Conservation (phyloP, 2,329 filamentous ascomycete species). For the Tricladium varicosporioides region DNA sequence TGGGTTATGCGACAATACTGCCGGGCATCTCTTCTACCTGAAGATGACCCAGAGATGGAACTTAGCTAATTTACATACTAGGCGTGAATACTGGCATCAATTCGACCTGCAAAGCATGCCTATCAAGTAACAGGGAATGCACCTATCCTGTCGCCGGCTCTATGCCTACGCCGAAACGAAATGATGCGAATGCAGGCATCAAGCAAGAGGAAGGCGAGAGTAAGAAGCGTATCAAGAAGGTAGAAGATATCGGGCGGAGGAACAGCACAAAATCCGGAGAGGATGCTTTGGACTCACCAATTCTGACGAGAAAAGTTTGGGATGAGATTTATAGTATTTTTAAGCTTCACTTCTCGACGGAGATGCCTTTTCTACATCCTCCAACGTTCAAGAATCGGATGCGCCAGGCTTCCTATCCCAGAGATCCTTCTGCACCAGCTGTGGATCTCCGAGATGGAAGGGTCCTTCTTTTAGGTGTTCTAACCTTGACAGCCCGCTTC, state of each 20-base stretch:
- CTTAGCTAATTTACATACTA: slow-evolving; percentile 15
- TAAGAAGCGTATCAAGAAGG: slow-evolving; percentile 40
- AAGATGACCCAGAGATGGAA: too few relatives aligned
- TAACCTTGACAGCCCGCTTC: slow-evolving; percentile 68
- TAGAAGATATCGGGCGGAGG: slow-evolving; percentile 37
- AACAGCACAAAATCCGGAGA: slow-evolving; percentile 43
- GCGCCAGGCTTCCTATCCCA: slow-evolving; percentile 40
- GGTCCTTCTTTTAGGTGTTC: slow-evolving; percentile 62
- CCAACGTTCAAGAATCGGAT: slow-evolving; percentile 58
- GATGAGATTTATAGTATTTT: slow-evolving; percentile 68
- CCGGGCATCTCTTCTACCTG: too few relatives aligned
- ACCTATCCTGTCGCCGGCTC: slow-evolving; percentile 60
- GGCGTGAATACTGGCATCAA: slow-evolving; percentile 64
- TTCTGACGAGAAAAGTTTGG: slow-evolving; percentile 66
- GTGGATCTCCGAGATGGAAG: slow-evolving; percentile 44
- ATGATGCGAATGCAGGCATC: slow-evolving; percentile 28
- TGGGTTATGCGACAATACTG: too few relatives aligned
- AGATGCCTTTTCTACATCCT: slow-evolving; percentile 69
- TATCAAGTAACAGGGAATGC: slow-evolving; percentile 69
- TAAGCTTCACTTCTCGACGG: slow-evolving; percentile 68
- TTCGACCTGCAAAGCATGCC: slow-evolving; percentile 72
- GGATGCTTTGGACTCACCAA: slow-evolving; percentile 59
- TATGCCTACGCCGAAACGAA: slow-evolving; percentile 30
- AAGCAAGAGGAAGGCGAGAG: slow-evolving; percentile 42
- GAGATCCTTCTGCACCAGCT: slow-evolving; percentile 24